phyloP scores from a whole-genome alignment of 108 stramenopile genomes.

The Parietichytrium sp. region DNA sequence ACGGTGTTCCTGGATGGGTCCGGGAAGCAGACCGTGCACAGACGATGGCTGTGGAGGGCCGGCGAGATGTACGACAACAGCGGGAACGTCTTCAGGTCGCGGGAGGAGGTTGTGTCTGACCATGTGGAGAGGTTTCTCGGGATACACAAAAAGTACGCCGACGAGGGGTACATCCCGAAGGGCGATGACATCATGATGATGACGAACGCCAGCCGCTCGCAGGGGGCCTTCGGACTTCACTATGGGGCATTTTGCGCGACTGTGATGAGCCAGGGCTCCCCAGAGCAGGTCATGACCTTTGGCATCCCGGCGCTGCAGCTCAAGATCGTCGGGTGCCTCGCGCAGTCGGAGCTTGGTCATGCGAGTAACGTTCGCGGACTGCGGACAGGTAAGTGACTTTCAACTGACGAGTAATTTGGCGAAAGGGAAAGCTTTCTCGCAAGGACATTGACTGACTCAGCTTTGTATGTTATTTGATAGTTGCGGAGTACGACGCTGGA shows the following conservation, averaged over 20 bases:
- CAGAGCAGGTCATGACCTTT: background rate
- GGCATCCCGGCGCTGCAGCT: background rate
- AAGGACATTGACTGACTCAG: too few relatives aligned
- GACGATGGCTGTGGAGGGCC: background rate
- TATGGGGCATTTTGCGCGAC: slow-evolving; percentile 9
- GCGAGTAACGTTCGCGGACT: slow-evolving; percentile 85
- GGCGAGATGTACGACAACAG: background rate
- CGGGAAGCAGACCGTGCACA: slow-evolving; percentile 23
- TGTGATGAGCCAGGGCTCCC: background rate
- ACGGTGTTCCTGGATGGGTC: background rate
- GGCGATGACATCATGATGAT: slow-evolving; percentile 23
- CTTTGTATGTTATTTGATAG: too few relatives aligned
- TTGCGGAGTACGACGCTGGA: slow-evolving; percentile 81
- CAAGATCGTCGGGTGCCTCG: slow-evolving; percentile 73
- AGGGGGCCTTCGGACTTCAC: background rate
- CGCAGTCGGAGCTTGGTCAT: slow-evolving; percentile 91
- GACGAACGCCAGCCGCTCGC: too few relatives aligned
- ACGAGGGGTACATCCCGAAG: background rate
- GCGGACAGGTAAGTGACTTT: too few relatives aligned
- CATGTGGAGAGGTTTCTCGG: background rate
- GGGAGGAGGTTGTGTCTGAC: too few relatives aligned
- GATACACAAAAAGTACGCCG: slow-evolving; percentile 18
- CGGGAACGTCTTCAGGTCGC: background rate
- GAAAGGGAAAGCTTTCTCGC: too few relatives aligned
- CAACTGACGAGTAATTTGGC: too few relatives aligned